Base-by-base conservation (phyloP, 2,329 filamentous ascomycete genomes). In the Fusarium floridanum region DNA sequence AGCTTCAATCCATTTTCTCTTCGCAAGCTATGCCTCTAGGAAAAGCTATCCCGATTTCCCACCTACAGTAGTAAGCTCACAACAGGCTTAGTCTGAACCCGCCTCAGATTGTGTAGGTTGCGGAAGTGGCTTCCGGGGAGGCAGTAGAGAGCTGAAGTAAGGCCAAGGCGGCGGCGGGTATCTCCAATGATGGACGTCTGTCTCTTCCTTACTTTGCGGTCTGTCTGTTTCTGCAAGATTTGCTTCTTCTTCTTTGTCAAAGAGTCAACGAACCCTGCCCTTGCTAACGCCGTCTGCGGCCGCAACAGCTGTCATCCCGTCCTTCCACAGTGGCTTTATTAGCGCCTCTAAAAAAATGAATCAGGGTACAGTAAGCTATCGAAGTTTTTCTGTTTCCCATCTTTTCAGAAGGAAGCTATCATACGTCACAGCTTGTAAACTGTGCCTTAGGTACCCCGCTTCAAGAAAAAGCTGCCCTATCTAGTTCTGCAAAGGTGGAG, bases 1-100 rank as follows among this genome's bases (percentile, higher is more conserved):
- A 59, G 60, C 45, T 50, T 22, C 70, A 37, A 67, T 71, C 71
- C 63, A 60, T 74, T 20, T 43, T 43, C 22, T 22, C 24, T 67
- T 29, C 27, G 53, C 53, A 74, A 65, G 61, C 56, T 63, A 65
- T 60, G 9, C 48, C 43, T 45, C 20, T 43, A 20, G 41, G 41
- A 22, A 45, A 37, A 48, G 50, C 41, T 27, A 53, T 32, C 34
- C 48, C 43, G 53, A 11, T 16, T 24, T 56, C 12, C 61, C 17
- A 36, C 20, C 32, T 45, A 22, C 41, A 57, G 37, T 57, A 56
- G 57, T 24, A 24, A 24, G 24, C 24, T 24, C 27, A 29, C 27
- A 29, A 29, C 27, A 29, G 27, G 27, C 27, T 29, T 24, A 29
- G 27, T 29, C 27, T 29, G 24, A 24, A 24, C 5, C 24, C 24